Evolutionary conservation across 2,329 filamentous ascomycete genomes (phyloP).

Genomic region (Alternaria alternata): DNA sequence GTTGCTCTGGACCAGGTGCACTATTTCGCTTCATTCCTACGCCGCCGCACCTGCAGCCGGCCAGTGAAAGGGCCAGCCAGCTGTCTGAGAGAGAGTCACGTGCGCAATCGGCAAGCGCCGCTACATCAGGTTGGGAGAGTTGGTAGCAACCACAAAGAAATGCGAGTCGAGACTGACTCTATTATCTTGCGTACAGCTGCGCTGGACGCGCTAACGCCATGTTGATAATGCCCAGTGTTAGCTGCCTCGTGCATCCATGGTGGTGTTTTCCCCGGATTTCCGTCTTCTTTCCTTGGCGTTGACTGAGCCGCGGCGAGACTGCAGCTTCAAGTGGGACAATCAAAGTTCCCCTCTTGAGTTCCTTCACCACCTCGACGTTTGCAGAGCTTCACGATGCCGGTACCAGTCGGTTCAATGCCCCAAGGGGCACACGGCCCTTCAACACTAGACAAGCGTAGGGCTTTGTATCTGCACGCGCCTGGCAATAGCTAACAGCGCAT

Average conservation of each 20-base stretch:
- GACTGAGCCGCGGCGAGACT: slow-evolving; percentile 24
- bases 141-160: background rate
- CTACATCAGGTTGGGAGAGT: background rate
- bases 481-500: slow-evolving; percentile 44
- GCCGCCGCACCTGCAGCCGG: slow-evolving; percentile 7
- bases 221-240: background rate
- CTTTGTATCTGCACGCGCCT: slow-evolving; percentile 25
- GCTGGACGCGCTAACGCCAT: background rate
- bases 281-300: slow-evolving; percentile 12
- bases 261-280: slow-evolving; percentile 18
- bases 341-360: slow-evolving; percentile 24
- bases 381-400: slow-evolving; percentile 58
- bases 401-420: slow-evolving; percentile 60
- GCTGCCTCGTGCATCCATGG: slow-evolving; percentile 18
- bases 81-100: slow-evolving; percentile 19
- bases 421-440: slow-evolving; percentile 63
- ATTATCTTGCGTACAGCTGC: background rate
- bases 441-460: slow-evolving; percentile 74
- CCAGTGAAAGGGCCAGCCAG: slow-evolving; percentile 15
- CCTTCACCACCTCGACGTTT: slow-evolving; percentile 20
- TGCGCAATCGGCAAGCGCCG: slow-evolving; percentile 14
- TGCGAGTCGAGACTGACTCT: background rate
- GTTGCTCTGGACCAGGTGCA: slow-evolving; percentile 2
- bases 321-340: slow-evolving; percentile 21
- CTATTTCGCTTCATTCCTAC: slow-evolving; percentile 26